phyloP scores from a whole-genome alignment of 768 basidiomycete genomes.

The Sporobolomyces roseus region DNA sequence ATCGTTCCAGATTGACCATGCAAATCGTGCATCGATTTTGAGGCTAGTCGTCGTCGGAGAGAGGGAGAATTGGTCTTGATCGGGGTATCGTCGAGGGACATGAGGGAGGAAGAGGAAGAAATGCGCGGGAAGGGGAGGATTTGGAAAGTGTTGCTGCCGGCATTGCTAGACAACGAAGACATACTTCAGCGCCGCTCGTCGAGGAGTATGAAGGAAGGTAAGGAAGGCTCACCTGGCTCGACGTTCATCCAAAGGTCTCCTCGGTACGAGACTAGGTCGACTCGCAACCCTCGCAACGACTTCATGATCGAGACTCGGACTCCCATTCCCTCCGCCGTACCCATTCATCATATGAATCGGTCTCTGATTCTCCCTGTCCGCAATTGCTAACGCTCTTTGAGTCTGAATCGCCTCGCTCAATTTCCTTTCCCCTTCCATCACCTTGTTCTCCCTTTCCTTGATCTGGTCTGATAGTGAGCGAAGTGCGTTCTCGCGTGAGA shows the following conservation, averaged over 20 bases:
- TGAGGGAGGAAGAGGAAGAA: slow-evolving; percentile 35
- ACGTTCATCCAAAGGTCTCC: slow-evolving; percentile 42
- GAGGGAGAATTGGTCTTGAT: slow-evolving; percentile 29
- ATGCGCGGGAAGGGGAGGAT: slow-evolving; percentile 33
- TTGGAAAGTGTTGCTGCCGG: slow-evolving; percentile 5
- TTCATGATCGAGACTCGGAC: slow-evolving; percentile 26
- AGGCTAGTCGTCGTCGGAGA: slow-evolving; percentile 32
- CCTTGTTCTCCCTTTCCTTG: slow-evolving; percentile 26
- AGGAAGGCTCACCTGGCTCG: slow-evolving; percentile 32
- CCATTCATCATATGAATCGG: neutral
- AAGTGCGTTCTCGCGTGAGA: slow-evolving; percentile 22
- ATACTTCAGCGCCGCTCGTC: neutral
- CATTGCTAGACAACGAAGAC: neutral
- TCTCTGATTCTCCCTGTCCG: slow-evolving; percentile 26
- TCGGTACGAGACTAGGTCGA: slow-evolving; percentile 44
- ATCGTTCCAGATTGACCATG: slow-evolving; percentile 5
- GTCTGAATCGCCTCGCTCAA: slow-evolving; percentile 27
- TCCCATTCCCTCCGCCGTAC: slow-evolving; percentile 7
- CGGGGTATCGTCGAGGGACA: slow-evolving; percentile 43
- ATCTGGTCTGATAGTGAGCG: slow-evolving; percentile 5
- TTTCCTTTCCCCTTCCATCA: slow-evolving; percentile 21
- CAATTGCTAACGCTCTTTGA: slow-evolving; percentile 9
- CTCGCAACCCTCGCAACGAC: slow-evolving; percentile 42
- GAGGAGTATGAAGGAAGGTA: too few species aligned
- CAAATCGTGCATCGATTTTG: slow-evolving; percentile 39